phyloP scores from a whole-genome alignment of 208 protist species.

The Trypanosoma theileri region DNA sequence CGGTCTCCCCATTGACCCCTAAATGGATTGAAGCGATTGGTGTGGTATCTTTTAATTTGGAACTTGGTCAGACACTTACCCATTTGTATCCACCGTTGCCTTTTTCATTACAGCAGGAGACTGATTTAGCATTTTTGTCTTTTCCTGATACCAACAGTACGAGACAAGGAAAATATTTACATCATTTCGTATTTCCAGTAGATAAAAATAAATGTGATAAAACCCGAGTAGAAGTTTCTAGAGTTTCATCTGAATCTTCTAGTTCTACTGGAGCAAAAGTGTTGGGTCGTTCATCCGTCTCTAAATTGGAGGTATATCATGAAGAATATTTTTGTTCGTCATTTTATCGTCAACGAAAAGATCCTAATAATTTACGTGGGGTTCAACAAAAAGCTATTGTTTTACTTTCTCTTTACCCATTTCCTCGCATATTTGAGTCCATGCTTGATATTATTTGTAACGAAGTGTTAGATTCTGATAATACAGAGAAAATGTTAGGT shows the following conservation, averaged over 20 bases:
- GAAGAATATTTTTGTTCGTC: slow-evolving; percentile 31
- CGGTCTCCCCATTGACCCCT: slow-evolving; percentile 12
- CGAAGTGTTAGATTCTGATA: slow-evolving; percentile 16
- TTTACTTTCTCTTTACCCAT: slow-evolving; percentile 24
- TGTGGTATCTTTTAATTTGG: slow-evolving; percentile 32
- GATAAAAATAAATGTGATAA: slow-evolving; percentile 17
- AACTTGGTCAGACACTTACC: slow-evolving; percentile 26
- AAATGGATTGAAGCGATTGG: slow-evolving; percentile 36
- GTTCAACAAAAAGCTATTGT: slow-evolving; percentile 33
- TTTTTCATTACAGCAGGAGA: slow-evolving; percentile 26
- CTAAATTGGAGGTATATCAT: slow-evolving; percentile 6
- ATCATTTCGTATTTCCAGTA: slow-evolving; percentile 29
- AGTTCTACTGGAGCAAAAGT: background rate
- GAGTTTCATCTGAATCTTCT: background rate
- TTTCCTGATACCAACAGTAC: slow-evolving; percentile 33
- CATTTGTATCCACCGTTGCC: slow-evolving; percentile 29
- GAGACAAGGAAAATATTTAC: slow-evolving; percentile 10
- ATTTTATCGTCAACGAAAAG: slow-evolving; percentile 27
- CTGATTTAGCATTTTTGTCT: slow-evolving; percentile 34
- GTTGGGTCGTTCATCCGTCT: background rate
- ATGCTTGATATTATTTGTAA: slow-evolving; percentile 16
- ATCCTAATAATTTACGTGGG: slow-evolving; percentile 21
- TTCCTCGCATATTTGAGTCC: slow-evolving; percentile 25
- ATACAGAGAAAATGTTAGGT: slow-evolving; percentile 12
- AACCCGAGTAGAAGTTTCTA: slow-evolving; percentile 5